phyloP scores from a whole-genome alignment of 1,139 yeast species.

The Scheffersomyces titani region DNA sequence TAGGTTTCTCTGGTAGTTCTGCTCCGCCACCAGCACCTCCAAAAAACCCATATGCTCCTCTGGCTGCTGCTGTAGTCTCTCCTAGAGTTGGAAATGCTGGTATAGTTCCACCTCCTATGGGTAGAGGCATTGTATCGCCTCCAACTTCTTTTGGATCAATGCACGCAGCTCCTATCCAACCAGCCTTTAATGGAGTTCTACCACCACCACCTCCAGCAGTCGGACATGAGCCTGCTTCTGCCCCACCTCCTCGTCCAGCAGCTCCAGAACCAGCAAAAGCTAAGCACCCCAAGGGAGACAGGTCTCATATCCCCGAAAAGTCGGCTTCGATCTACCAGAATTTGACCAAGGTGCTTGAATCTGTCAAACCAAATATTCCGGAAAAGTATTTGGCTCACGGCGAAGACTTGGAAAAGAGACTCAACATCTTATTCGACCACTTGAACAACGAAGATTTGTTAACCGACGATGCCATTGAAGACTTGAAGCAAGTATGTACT shows the following conservation, averaged over 20 bases:
- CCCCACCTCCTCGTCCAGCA: constrained; percentile 19
- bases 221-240: constrained; percentile 14
- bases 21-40: constrained; percentile 22
- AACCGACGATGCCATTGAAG: constrained; percentile 55
- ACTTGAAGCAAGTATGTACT: constrained; percentile 52
- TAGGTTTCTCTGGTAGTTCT: background rate
- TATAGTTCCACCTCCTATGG: constrained; percentile 11
- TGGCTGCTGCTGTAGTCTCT: constrained; percentile 14
- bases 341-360: constrained; percentile 55
- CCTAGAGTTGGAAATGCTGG: constrained; percentile 12
- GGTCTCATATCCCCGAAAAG: constrained; percentile 64
- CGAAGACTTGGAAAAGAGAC: constrained; percentile 78
- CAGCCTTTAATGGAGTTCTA: constrained; percentile 7
- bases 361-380: constrained; percentile 75
- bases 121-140: constrained; percentile 16
- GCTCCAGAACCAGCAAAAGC: constrained; percentile 20
- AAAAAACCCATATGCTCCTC: constrained; percentile 46
- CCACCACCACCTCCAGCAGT: constrained; percentile 12
- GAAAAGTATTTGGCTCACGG: constrained; percentile 73
- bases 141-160: constrained; percentile 9
- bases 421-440: constrained; percentile 75
- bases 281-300: constrained; percentile 67
- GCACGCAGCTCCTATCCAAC: constrained; percentile 13
- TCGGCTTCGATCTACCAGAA: constrained; percentile 60
- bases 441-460: constrained; percentile 74